Base-by-base conservation (phyloP, 2,329 filamentous ascomycete species). In the Fusarium bactridioides region DNA sequence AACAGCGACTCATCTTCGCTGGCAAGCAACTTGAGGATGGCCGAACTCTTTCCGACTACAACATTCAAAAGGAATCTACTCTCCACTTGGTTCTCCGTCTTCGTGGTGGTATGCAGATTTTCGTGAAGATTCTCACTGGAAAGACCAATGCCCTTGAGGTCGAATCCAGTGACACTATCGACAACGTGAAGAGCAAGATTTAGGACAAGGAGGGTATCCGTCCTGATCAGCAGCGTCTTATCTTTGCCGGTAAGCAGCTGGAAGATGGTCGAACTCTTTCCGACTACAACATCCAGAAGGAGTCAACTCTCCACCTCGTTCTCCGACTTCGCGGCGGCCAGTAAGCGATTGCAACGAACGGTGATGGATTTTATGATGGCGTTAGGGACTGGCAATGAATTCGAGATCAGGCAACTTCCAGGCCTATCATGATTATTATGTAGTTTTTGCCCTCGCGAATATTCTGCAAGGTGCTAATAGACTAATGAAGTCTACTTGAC, bases 121-220 rank as follows among this genome's bases (percentile, higher is more conserved):
- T 94, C 77, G 92, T 94, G 77, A 94, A 94, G 87, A 94, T 92
- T 9, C 83, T 98, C 68, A 98, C 95, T 81, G 95, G 94, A 78
- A 97, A 97, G 89, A 97, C 95, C 48, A 97, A 97, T 79, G 97
- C 94, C 5, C 86, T 97, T 11, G 94, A 97, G 84, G 94, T 97
- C 5, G 94, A 97, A 82, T 94, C 92, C 0, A 93, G 89, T 5
- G 94, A 97, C 79, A 97, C 94, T 57, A 97, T 97, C 82, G 94
- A 97, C 86, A 97, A 98, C 73, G 95, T 98, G 53, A 98, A 98
- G 90, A 91, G 88, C 61, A 98, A 98, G 90, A 98, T 98, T 62
- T 95, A 98, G 84, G 95, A 98, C 80, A 98, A 98, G 90, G 95
- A 98, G 84, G 95, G 95, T 50, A 98, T 98, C 64, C 95, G 95